phyloP scores from a whole-genome alignment of 2,329 filamentous ascomycete species.

The Colletotrichum chrysophilum region DNA sequence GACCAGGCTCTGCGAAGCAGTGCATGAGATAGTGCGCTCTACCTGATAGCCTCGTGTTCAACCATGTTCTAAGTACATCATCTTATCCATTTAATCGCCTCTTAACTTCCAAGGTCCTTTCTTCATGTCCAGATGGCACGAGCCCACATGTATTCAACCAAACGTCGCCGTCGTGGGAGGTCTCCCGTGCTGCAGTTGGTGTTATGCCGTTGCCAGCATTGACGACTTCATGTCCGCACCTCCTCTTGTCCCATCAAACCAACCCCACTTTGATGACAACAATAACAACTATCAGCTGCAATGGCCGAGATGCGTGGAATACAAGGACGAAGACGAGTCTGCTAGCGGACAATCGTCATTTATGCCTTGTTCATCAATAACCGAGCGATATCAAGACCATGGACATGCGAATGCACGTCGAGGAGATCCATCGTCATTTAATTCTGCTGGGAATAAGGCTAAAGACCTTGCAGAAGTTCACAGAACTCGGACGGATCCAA shows the following conservation, averaged over 20 bases:
- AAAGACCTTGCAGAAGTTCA: fast-evolving
- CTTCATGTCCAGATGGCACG: background rate
- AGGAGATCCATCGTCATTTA: background rate
- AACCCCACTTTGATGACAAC: background rate
- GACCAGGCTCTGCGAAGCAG: background rate
- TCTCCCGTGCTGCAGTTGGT: background rate
- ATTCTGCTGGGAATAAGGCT: background rate
- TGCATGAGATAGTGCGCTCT: background rate
- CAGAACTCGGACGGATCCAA: background rate
- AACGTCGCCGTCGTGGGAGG: background rate
- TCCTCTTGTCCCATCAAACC: background rate
- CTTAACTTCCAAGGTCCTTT: background rate
- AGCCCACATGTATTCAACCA: background rate
- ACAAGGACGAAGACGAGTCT: background rate
- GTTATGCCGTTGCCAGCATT: background rate
- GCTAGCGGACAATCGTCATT: fast-evolving
- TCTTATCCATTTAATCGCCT: background rate
- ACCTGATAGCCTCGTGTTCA: background rate
- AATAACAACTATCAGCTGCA: fast-evolving
- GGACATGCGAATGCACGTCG: fast-evolving
- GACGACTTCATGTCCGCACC: background rate
- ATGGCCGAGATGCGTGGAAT: background rate
- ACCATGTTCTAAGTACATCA: background rate
- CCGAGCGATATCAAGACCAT: background rate
- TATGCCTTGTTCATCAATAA: background rate